Percentiles rank a stretch among this genome's conserved stretches.
Conservation (phyloP, 495 filamentous ascomycete species). For the Tetracladium marchalianum region DNA sequence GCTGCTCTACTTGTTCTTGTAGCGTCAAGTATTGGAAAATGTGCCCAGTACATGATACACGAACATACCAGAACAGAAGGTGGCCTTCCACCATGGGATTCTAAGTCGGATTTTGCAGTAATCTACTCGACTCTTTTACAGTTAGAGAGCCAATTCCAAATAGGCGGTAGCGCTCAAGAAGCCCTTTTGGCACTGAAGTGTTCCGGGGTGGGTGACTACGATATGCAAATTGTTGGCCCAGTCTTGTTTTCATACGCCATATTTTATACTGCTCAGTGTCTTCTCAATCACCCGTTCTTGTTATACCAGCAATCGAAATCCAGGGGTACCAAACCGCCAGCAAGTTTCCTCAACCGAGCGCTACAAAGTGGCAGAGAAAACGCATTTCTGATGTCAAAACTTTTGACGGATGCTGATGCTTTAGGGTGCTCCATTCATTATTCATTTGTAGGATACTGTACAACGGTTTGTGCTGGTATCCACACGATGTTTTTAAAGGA, state of each 20-base stretch:
- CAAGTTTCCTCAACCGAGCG: neutral
- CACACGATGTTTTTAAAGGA: neutral
- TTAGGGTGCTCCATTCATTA: neutral
- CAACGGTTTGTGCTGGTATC: neutral
- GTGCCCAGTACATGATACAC: constrained; percentile 22
- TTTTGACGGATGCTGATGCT: neutral
- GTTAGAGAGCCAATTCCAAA: constrained; percentile 22
- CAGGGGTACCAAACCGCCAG: neutral
- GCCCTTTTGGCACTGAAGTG: neutral
- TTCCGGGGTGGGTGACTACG: constrained; percentile 1
- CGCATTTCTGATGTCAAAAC: constrained; percentile 1
- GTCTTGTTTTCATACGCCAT: constrained; percentile 22
- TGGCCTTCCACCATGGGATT: constrained; percentile 24
- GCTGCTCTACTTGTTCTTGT: constrained; percentile 22
- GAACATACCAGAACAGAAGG: constrained; percentile 8
- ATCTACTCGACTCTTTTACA: constrained; percentile 23
- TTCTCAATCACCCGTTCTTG: constrained; percentile 25
- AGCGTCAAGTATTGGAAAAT: constrained; percentile 22
- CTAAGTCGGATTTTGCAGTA: constrained; percentile 20
- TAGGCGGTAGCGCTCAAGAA: constrained; percentile 6
- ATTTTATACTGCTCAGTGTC: constrained; percentile 25
- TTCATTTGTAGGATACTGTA: neutral
- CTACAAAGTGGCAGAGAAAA: constrained; percentile 1
- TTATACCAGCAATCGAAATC: constrained; percentile 6
- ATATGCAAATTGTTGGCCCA: constrained; percentile 17